Evolutionary conservation across 1,139 yeast genomes (phyloP).

Genomic region (Nakaseomyces sp.): DNA sequence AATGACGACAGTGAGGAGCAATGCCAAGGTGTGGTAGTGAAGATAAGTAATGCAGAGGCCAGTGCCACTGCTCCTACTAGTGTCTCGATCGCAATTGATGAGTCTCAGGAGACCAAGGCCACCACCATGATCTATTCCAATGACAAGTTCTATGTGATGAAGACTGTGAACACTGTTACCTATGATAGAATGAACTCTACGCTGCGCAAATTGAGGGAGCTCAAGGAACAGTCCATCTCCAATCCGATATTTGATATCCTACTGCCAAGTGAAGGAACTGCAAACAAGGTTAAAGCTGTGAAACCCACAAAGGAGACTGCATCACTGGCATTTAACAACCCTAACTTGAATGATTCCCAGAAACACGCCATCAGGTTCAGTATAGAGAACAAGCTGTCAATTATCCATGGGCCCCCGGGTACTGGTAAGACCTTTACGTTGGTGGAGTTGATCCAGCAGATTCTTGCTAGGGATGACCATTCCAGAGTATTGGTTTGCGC

Average conservation of each 20-base stretch:
- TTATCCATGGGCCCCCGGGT: slow-evolving; percentile 75
- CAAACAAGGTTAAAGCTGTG: neutral
- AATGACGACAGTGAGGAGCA: slow-evolving; percentile 8
- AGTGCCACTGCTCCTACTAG: slow-evolving; percentile 12
- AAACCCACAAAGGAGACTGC: neutral
- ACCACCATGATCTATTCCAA: slow-evolving; percentile 31
- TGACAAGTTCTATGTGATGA: slow-evolving; percentile 51
- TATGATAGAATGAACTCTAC: slow-evolving; percentile 77
- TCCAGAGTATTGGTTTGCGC: slow-evolving; percentile 81
- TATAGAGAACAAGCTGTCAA: slow-evolving; percentile 41
- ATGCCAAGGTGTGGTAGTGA: slow-evolving; percentile 7
- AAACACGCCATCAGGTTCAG: slow-evolving; percentile 51
- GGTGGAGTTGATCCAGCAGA: slow-evolving; percentile 74
- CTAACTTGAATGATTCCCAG: slow-evolving; percentile 61
- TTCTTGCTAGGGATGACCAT: slow-evolving; percentile 43
- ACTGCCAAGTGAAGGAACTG: slow-evolving; percentile 7
- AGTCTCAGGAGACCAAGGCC: slow-evolving; percentile 41
- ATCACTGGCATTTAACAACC: slow-evolving; percentile 38
- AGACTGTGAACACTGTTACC: slow-evolving; percentile 59
- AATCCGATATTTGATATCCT: slow-evolving; percentile 19
- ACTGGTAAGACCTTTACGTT: slow-evolving; percentile 80
- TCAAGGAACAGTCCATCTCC: slow-evolving; percentile 32
- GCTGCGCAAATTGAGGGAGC: slow-evolving; percentile 55
- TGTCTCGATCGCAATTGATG: slow-evolving; percentile 57
- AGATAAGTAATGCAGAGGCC: slow-evolving; percentile 14